Evolutionary conservation across 2,329 filamentous ascomycete genomes (phyloP), one percentile per base, ranked within the genome.

Genomic region (Beauveria rudraprayagi): DNA sequence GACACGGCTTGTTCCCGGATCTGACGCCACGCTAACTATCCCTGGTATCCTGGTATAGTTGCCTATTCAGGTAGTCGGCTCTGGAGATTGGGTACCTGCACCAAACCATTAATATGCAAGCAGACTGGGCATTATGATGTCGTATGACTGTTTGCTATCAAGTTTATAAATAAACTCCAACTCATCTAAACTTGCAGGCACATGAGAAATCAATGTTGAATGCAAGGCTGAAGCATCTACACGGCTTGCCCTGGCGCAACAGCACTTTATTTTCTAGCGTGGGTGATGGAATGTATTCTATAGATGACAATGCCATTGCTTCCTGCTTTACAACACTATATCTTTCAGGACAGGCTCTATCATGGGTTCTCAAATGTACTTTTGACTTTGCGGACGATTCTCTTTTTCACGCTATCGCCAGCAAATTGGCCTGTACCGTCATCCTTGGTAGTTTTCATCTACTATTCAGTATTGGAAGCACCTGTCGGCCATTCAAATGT

Each of bases 141-240:
- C 28, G 24, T 40, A 16, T 43, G 16, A 43, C 26, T 28, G 6
- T 7, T 1, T 28, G 30, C 30, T 34, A 34, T 34, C 1, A 34
- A 34, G 10, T 46, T 30, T 37, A 58, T 50, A 50, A 58, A 41
- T 50, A 50, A n/a, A 19, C 43, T 8, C 22, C 10, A 4, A 26
- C 5, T 34, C 24, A 53, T 57, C 60, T 43, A 51, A 51, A 66
- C 84, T 63, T 77, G 75, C 54, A 92, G 72, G 72, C 90, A 94
- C 71, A 92, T 80, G 60, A 91, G 70, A 3, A 89, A 85, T 68
- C 91, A 83, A 61, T 26, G 26, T 26, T 16, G 26, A 54, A 16
- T 61, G 51, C 24, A 56, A 61, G 19, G 58, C 58, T 16, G 30
- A 55, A 28, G 14, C 58, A 14, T 41, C 58, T 10, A 26, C 51